A percentile compares a stretch with the other conserved stretches of the same genome.
Conservation (phyloP, 768 basidiomycete species). For the Kwoniella sp. region DNA sequence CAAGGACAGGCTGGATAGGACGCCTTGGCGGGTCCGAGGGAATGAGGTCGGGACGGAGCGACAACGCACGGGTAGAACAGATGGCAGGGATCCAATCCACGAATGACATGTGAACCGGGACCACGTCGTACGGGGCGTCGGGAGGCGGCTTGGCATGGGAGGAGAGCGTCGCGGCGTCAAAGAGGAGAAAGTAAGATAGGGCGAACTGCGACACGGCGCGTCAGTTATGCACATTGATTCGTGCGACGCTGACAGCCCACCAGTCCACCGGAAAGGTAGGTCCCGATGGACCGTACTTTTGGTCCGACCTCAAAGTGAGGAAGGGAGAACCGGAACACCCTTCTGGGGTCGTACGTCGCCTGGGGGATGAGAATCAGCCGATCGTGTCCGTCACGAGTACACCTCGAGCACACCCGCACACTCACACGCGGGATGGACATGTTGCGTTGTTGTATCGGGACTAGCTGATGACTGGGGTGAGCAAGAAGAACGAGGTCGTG, state of each 20-base stretch:
- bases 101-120: conserved; percentile 78
- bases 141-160: conserved; percentile 75
- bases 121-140: conserved; percentile 63
- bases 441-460: neutral
- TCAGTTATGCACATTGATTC: neutral
- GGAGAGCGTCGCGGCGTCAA: conserved; percentile 87
- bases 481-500: too few relatives aligned
- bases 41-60: neutral
- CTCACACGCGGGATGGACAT: conserved; percentile 34
- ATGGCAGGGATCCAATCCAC: conserved; percentile 98
- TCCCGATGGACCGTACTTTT: conserved; percentile 74
- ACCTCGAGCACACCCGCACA: neutral
- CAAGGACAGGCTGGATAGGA: neutral
- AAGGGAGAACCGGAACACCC: conserved; percentile 82
- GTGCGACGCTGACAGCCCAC: conserved; percentile 62
- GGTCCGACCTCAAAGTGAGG: conserved; percentile 67
- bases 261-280: conserved; percentile 86
- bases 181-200: conserved; percentile 87
- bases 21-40: too few relatives aligned
- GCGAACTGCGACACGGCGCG: conserved; percentile 63
- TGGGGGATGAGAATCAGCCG: conserved; percentile 28
- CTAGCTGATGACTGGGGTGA: neutral
- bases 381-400: neutral
- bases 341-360: conserved; percentile 74
- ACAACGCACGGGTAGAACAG: conserved; percentile 62